Percentiles rank a stretch among this genome's conserved stretches.
phyloP scores from a whole-genome alignment of 805 yeast species.

The Debaryomyces hansenii region DNA sequence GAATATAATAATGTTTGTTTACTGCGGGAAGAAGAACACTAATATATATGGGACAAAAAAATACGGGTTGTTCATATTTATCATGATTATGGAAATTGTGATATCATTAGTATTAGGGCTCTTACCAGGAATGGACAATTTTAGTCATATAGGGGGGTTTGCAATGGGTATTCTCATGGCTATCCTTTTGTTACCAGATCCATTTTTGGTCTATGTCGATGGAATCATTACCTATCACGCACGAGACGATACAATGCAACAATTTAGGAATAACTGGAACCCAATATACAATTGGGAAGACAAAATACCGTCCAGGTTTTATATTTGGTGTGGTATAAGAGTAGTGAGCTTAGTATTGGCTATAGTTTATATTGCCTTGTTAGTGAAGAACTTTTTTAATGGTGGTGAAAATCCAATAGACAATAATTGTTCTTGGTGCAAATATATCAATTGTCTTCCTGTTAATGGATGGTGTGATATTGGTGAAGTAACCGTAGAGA shows the following conservation, averaged over 20 bases:
- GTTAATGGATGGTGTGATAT: slow-evolving; percentile 68
- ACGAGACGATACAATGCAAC: slow-evolving; percentile 28
- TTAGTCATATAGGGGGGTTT: slow-evolving; percentile 76
- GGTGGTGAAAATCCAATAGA: slow-evolving; percentile 31
- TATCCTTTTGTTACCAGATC: slow-evolving; percentile 53
- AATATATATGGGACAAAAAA: slow-evolving; percentile 44
- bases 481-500: slow-evolving; percentile 36
- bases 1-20: slow-evolving; percentile 55
- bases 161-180: slow-evolving; percentile 57
- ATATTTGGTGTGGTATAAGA: slow-evolving; percentile 54
- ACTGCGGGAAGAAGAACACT: slow-evolving; percentile 51
- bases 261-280: slow-evolving; percentile 39
- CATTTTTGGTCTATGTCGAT: slow-evolving; percentile 45
- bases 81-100: slow-evolving; percentile 56
- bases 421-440: slow-evolving; percentile 68
- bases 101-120: slow-evolving; percentile 63
- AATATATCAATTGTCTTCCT: slow-evolving; percentile 68
- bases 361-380: slow-evolving; percentile 49
- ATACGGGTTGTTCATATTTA: slow-evolving; percentile 45
- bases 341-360: slow-evolving; percentile 43
- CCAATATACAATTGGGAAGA: slow-evolving; percentile 34
- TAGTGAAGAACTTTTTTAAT: slow-evolving; percentile 48
- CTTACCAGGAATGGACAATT: slow-evolving; percentile 73
- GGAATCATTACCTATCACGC: slow-evolving; percentile 38
- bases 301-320: slow-evolving; percentile 40